Base-by-base conservation (phyloP, 331 rosid species). In the Prunus yedoensis region DNA sequence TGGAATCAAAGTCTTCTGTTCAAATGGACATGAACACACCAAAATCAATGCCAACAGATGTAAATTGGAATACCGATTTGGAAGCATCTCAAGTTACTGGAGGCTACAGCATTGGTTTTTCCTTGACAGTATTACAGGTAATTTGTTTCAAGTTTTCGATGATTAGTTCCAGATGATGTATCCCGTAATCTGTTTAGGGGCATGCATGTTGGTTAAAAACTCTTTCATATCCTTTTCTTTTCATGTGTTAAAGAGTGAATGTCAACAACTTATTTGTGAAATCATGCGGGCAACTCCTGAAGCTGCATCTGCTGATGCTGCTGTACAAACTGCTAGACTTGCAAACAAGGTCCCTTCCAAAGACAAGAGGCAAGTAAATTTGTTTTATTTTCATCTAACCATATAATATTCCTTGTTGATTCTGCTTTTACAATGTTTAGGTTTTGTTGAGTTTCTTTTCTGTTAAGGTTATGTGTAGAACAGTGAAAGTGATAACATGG, bases 231-330 rank as follows among this genome's bases (percentile, higher is more conserved):
- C 21, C 61, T 60, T 77, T 76, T 71, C 72, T 75, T 79, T 68
- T 67, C 60, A 59, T 52, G 20, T 87, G 79, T 71, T 57, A 21
- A 66, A 95, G 99, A 95, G 99, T 82, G 99, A 92, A 85, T 95
- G 99, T 88, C 99, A 95, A 84, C 99, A 95, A 87, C 94, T 95
- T 74, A 85, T 95, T 82, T 95, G 99, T 81, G 99, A 95, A 86
- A 88, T 95, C 81, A 86, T 95, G 79, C 97, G 99, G 74, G 96
- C 99, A 74, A 95, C 99, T 79, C 99, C 98, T 50, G 99, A 95
- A 87, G 99, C 98, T 72, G 97, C 99, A 70, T 91, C 98, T 59
- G 98, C 98, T 5, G 98, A 95, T 87, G 98, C 99, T 85, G 97
- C 97, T 47, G 96, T 91, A 74, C 99, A 95, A 84, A 95, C 99